phyloP scores from a whole-genome alignment of 345 rosid species.

The rapeseed (Brassica napus) region Da-Ae NC_063446.1:29894001-29894500 shows the following conservation, averaged over 20 bases:
- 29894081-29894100: background rate
- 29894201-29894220: background rate
- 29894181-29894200: slow-evolving; percentile 17
- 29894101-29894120: slow-evolving; percentile 8
- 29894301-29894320: no score
- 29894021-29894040: background rate
- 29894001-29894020: background rate
- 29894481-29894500: no score
- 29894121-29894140: background rate
- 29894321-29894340: no score
- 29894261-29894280: background rate
- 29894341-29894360: no score
- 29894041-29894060: slow-evolving; percentile 24
- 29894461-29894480: no score
- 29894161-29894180: background rate
- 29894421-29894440: no score
- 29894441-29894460: no score
- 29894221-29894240: background rate
- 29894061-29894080: background rate
- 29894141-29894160: background rate
- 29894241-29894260: slow-evolving; percentile 4
- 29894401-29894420: no score
- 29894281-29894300: background rate
- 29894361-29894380: no score
- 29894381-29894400: no score